Conservation (phyloP, 129 eudicot species). For the Tanacetum coccineum region DNA sequence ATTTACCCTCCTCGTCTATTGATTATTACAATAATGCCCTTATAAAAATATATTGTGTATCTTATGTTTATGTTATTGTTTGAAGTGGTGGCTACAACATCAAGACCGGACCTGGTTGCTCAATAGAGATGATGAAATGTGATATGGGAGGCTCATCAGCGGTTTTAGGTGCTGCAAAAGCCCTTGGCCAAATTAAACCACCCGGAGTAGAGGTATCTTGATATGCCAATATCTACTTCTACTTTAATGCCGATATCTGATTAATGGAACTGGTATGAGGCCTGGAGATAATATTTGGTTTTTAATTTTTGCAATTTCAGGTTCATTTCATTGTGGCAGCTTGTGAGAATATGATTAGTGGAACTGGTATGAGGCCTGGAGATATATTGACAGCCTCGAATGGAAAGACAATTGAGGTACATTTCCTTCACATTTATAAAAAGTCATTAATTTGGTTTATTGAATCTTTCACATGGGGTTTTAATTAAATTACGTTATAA, state of each 20-base stretch:
- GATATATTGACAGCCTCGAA: slow-evolving; percentile 92
- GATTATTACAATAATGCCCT: too few species aligned
- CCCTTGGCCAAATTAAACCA: slow-evolving; percentile 94
- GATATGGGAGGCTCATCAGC: slow-evolving; percentile 99
- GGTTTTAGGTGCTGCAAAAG: slow-evolving; percentile 97
- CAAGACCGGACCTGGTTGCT: slow-evolving; percentile 89
- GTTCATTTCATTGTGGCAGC: slow-evolving; percentile 99
- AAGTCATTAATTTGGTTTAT: neutral
- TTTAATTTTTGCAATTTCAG: slow-evolving; percentile 33
- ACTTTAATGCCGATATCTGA: too few species aligned
- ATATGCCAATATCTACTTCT: too few species aligned
- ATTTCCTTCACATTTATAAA: neutral
- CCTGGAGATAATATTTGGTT: neutral
- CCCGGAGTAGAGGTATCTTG: slow-evolving; percentile 80
- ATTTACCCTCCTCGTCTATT: too few species aligned
- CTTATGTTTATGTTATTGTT: neutral
- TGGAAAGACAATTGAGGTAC: slow-evolving; percentile 98
- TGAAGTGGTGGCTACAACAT: slow-evolving; percentile 99
- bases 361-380: slow-evolving; percentile 99
- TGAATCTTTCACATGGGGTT: neutral
- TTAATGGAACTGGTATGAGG: too few species aligned
- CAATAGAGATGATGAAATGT: slow-evolving; percentile 88
- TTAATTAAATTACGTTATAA: neutral
- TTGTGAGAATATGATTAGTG: slow-evolving; percentile 99
- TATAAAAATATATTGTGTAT: too few species aligned